Percentiles rank a stretch among this genome's conserved stretches.
phyloP scores from a whole-genome alignment of 495 filamentous ascomycete species.

The Monascus purpureus region DNA sequence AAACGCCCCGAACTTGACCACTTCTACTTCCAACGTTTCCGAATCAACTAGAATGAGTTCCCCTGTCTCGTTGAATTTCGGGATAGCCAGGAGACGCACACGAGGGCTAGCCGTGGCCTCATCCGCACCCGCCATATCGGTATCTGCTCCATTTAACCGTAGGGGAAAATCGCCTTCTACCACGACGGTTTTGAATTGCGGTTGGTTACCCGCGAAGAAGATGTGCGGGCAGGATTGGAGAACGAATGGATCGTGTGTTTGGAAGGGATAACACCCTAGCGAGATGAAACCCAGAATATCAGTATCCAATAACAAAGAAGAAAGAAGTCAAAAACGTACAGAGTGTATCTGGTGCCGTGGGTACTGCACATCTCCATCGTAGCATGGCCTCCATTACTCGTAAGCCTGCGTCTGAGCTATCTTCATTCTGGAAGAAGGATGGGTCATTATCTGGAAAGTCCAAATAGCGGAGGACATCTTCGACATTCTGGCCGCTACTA shows the following conservation, averaged over 20 bases:
- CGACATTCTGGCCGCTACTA: slow-evolving; percentile 79
- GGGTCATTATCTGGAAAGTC: slow-evolving; percentile 21
- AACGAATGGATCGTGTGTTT: slow-evolving; percentile 80
- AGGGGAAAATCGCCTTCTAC: slow-evolving; percentile 41
- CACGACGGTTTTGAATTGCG: slow-evolving; percentile 60
- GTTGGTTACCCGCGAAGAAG: slow-evolving; percentile 82
- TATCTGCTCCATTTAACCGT: slow-evolving; percentile 21
- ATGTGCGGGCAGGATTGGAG: slow-evolving; percentile 73
- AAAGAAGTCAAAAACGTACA: slow-evolving; percentile 43
- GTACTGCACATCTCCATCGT: slow-evolving; percentile 81
- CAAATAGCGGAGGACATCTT: slow-evolving; percentile 87
- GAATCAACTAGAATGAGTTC: slow-evolving; percentile 77
- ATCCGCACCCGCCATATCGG: slow-evolving; percentile 25
- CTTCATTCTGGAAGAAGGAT: slow-evolving; percentile 8
- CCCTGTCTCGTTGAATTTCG: slow-evolving; percentile 65
- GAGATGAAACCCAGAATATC: slow-evolving; percentile 1
- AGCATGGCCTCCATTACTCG: slow-evolving; percentile 86
- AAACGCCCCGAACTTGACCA: slow-evolving; percentile 50
- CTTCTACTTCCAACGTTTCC: slow-evolving; percentile 66
- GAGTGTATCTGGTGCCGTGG: slow-evolving; percentile 90
- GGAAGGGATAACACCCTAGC: slow-evolving; percentile 88
- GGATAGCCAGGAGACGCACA: slow-evolving; percentile 65
- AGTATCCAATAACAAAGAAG: slow-evolving; percentile 1
- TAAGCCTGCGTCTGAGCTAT: slow-evolving; percentile 53
- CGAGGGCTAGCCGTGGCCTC: slow-evolving; percentile 40